Conservation (phyloP, 345 rosid genomes). For the Aquilaria sinensis region DNA sequence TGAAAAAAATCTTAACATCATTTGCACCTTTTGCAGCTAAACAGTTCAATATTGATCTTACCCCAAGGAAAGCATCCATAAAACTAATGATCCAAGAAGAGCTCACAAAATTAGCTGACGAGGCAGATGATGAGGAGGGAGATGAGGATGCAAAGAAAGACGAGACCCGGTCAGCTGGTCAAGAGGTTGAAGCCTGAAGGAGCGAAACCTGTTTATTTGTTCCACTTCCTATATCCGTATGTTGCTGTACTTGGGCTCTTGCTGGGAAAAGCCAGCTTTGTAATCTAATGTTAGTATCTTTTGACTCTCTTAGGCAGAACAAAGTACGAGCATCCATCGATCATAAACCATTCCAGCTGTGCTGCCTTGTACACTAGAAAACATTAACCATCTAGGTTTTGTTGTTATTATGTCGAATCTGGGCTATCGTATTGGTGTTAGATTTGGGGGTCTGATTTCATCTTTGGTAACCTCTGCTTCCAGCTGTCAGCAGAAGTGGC, state of each 20-base stretch:
- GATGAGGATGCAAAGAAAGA: constrained; percentile 46
- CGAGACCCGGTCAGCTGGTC: constrained; percentile 27
- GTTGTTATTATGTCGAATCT: too few species aligned
- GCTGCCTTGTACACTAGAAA: too few species aligned
- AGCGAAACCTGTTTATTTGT: too few species aligned
- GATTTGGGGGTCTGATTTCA: too few species aligned
- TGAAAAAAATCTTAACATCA: neutral
- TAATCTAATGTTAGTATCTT: too few species aligned
- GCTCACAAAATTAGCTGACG: constrained; percentile 84
- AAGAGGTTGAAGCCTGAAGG: constrained; percentile 38
- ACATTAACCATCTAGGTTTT: too few species aligned
- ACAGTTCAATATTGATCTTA: constrained; percentile 38
- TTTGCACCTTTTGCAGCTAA: constrained; percentile 29
- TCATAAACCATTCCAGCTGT: too few species aligned
- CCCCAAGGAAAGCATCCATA: constrained; percentile 59
- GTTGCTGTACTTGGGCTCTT: constrained; percentile 11
- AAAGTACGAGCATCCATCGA: too few species aligned
- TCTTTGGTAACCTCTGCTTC: too few species aligned
- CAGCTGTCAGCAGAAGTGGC: too few species aligned
- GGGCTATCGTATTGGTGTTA: too few species aligned
- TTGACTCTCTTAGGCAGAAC: too few species aligned
- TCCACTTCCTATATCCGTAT: constrained; percentile 8
- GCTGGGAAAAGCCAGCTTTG: constrained; percentile 16
- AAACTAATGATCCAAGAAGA: constrained; percentile 85
- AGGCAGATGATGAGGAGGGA: constrained; percentile 57